Evolutionary conservation across 2,329 filamentous ascomycete genomes (phyloP), one percentile per base, ranked within the genome.

Genomic region (Polychaeton citri): DNA sequence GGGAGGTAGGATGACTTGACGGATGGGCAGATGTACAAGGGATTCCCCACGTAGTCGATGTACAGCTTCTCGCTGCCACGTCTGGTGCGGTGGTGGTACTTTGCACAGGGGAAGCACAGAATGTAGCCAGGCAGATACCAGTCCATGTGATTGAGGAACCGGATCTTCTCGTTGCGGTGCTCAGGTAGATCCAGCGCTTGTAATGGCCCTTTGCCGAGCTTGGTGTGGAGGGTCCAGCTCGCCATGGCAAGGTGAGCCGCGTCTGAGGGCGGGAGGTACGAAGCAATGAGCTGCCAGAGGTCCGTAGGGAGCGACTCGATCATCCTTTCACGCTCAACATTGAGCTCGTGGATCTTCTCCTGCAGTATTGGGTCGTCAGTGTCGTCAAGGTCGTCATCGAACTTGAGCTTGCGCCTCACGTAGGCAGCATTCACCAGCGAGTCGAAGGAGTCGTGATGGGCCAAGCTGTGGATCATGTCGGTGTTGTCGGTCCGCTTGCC

Each of bases 21-120:
- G 36, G 70, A 66, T 1, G 71, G 70, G 47, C 74, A 78, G 30
- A 60, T 48, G 52, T 70, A 75, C 9, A 77, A 50, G 1, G 71
- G 72, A 41, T 75, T 75, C 16, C 70, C 48, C 10, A 74, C 60
- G 32, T 65, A 63, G 19, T 68, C 60, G 2, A 69, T 65, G 44
- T 69, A 68, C 10, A 76, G 52, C 8, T 59, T 62, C 47, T 78
- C 74, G 21, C 60, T 43, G 13, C 72, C 73, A 21, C 63, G 62
- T 35, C 68, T 60, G 2, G 61, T 68, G 30, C 74, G 65, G 4
- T 61, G 52, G 48, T 78, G 74, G 51, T 69, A 77, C 37, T 54
- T 59, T 10, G 56, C 63, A 48, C 74, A 78, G 4, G 66, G 64
- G 47, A 74, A 72, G 52, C 74, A 78, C 36, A 76, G 63, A 5